Base-by-base conservation (phyloP, 2,329 filamentous ascomycete genomes). In the Ceratocystis papillata region DNA sequence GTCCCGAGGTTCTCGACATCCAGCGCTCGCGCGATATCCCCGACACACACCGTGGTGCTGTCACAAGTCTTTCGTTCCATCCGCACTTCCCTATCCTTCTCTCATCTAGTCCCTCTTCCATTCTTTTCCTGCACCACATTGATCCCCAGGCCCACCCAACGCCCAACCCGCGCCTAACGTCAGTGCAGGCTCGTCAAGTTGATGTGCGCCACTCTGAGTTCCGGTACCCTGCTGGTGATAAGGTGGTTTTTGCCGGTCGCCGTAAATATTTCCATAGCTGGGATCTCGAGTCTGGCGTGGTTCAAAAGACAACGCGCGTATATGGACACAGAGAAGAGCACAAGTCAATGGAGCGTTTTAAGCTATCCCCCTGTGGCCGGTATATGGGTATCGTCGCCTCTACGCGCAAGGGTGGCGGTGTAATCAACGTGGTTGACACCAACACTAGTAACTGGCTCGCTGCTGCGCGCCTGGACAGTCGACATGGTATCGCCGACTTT, bases 221-320 rank as follows among this genome's bases (percentile, higher is more conserved):
- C 75, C 79, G 91, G 67, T 83, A 81, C 30, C 84, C 87, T 3
- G 77, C 78, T 17, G 90, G 89, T 69, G 86, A 88, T 69, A 87
- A 87, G 71, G 88, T 99, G 70, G 89, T 96, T 75, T 89, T 96
- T 68, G 88, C 91, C 20, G 92, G 92, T 46, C 87, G 93, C 45
- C 85, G 94, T 62, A 86, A 86, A 69, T 97, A 91, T 78, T 96
- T 97, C 76, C 94, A 97, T 76, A 86, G 88, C 70, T 99, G 94
- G 94, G 87, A 97, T 72, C 81, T 99, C 28, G 80, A 87, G 55
- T 87, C 87, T 0, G 94, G 94, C 55, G 79, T 81, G 12, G 85
- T 99, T 62, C 88, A 93, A 72, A 96, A 96, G 76, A 83, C 96
- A 57, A 85, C 84, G 70, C 81, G 88, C 73, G 78, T 94, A 67